These are phyloP conservation scores for Mycosarcoma maydis DNA, from an alignment of 1,284 basidiomycete species.

Conservation along the genomic window DNA sequence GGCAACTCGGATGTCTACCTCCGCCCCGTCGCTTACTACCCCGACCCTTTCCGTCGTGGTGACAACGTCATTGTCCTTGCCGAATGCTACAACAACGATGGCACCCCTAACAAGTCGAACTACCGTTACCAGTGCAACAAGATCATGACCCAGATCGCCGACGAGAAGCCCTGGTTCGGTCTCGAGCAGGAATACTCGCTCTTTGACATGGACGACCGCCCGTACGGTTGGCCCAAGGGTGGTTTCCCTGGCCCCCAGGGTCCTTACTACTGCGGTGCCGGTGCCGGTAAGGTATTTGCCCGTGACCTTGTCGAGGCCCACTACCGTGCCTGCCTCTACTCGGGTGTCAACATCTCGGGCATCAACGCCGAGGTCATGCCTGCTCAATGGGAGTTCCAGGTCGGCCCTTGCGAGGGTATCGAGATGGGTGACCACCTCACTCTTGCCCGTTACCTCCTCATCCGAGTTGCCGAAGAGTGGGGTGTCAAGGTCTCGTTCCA, in stretches of 20 bases:
- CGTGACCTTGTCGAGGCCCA: constrained; percentile 99
- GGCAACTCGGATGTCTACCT: constrained; percentile 99
- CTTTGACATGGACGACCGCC: constrained; percentile 89
- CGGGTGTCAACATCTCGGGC: constrained; percentile 97
- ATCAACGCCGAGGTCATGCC: constrained; percentile 99
- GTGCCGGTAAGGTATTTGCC: constrained; percentile 97
- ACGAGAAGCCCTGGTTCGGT: constrained; percentile 87
- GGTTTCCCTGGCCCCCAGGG: constrained; percentile 99
- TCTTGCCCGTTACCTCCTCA: constrained; percentile 65
- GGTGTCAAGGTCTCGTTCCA: constrained; percentile 95
- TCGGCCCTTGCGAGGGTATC: constrained; percentile 96
- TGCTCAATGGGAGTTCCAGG: constrained; percentile 99
- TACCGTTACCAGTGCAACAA: constrained; percentile 69
- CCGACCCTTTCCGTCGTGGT: constrained; percentile 98
- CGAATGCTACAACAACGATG: constrained; percentile 98
- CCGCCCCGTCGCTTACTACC: constrained; percentile 95
- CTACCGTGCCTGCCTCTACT: constrained; percentile 93
- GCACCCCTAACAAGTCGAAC: constrained; percentile 97
- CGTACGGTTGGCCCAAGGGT: constrained; percentile 86
- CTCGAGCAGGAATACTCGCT: constrained; percentile 99
- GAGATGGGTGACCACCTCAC: constrained; percentile 86
- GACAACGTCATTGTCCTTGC: constrained; percentile 73
- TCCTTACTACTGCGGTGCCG: constrained; percentile 99
- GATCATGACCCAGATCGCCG: constrained; percentile 62
- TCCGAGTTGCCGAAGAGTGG: constrained; percentile 87